Base-by-base conservation (phyloP, 2,329 filamentous ascomycete genomes). In the Blumeria hordei region DNA sequence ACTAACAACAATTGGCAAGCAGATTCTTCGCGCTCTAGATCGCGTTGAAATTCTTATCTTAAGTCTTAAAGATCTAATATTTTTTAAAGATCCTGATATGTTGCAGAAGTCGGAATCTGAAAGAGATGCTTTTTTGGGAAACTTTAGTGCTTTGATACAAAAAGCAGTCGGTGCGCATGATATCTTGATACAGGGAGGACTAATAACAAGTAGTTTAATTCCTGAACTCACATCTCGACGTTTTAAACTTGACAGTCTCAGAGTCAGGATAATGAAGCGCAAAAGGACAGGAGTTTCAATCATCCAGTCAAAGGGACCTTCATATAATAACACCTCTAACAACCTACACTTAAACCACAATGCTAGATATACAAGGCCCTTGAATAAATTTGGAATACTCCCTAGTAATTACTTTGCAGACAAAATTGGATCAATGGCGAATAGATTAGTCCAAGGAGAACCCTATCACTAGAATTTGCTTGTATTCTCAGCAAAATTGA, bases 11-110 rank as follows among this genome's bases (percentile, higher is more conserved):
- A 74, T 74, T 60, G 76, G 73, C 56, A 61, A 66, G 32, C 76
- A 78, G 60, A 69, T 81, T 44, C 62, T 68, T 33, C 61, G 64
- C 3, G 77, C 76, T 14, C 66, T 81, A 18, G 66, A 70, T 14
- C 69, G 69, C 16, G 65, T 80, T 34, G 51, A 59, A 7, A 62
- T 64, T 1, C 58, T 58, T 3, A 60, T 62, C 52, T 33, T 62
- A 7, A 63, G 65, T 34, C 53, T 65, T 18, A 64, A 63, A 55
- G 55, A 62, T 10, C 36, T 59, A 9, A 53, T 63, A 10, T 57
- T 57, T 7, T 63, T 62, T 53, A 58, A 57, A 14, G 55, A 59
- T 16, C 54, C 61, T 12, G 34, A 34, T 45, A 12, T 44, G 39
- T 37, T 8, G 54, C 14, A 55, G 39, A 37, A 52, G 18, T 16